Percentiles rank a stretch among this genome's conserved stretches.
Conservation (phyloP, 371 early-diverging fungal species). For the Neoconidiobolus thromboides region DNA sequence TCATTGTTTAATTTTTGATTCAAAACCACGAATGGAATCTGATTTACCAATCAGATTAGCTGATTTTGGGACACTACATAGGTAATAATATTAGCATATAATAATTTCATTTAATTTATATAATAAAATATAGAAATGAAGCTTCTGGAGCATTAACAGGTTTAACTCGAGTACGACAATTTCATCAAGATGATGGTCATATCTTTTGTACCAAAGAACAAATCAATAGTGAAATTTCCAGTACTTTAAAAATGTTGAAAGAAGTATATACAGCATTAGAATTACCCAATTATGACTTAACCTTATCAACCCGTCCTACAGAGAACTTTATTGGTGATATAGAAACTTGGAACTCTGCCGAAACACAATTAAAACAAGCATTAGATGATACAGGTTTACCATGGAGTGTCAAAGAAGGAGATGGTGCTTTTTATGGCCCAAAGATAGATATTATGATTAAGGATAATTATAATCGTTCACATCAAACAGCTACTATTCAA, state of each 20-base stretch:
- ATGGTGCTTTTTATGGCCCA: slow-evolving; percentile 99
- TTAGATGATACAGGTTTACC: slow-evolving; percentile 50
- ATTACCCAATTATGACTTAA: slow-evolving; percentile 56
- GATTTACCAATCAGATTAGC: slow-evolving; percentile 97
- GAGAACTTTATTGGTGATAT: slow-evolving; percentile 77
- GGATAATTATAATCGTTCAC: slow-evolving; percentile 84
- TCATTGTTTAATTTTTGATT: slow-evolving; percentile 95
- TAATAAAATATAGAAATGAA: slow-evolving; percentile 51
- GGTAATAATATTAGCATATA: slow-evolving; percentile 20
- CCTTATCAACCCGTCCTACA: slow-evolving; percentile 93
- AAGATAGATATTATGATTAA: slow-evolving; percentile 97
- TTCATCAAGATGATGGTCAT: slow-evolving; percentile 99
- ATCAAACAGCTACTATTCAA: slow-evolving; percentile 98
- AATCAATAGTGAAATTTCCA: slow-evolving; percentile 55
- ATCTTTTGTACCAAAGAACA: slow-evolving; percentile 91
- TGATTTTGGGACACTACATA: slow-evolving; percentile 96
- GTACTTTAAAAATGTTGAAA: slow-evolving; percentile 71
- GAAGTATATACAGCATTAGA: slow-evolving; percentile 74
- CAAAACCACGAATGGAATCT: slow-evolving; percentile 82
- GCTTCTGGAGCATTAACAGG: slow-evolving; percentile 94
- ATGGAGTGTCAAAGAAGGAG: slow-evolving; percentile 93
- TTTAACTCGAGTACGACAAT: slow-evolving; percentile 95
- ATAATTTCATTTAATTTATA: not conserved
- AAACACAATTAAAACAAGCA: slow-evolving; percentile 57
- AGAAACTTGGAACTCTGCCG: slow-evolving; percentile 88